Conservation (phyloP, 2,329 filamentous ascomycete species). For the Microdochium nivale region DNA sequence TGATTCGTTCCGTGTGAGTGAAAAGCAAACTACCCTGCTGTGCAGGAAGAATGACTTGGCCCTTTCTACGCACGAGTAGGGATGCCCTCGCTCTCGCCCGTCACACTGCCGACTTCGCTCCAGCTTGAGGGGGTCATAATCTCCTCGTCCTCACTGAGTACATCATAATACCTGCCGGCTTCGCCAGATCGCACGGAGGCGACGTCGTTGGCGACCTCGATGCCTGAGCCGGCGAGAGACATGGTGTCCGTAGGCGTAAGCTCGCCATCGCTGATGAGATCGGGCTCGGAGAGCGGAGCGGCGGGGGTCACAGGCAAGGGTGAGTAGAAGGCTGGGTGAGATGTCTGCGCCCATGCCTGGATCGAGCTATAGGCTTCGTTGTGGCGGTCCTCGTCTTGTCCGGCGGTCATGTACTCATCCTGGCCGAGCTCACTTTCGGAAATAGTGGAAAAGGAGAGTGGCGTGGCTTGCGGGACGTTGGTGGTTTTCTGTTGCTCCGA, state of each 20-base stretch:
- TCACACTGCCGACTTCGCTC: slow-evolving; percentile 56
- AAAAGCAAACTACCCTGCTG: no score
- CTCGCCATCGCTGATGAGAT: slow-evolving; percentile 42
- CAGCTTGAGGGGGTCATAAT: slow-evolving; percentile 53
- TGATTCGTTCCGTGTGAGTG: no score
- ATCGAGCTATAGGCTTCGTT: slow-evolving; percentile 49
- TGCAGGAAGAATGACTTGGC: no score
- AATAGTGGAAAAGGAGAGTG: slow-evolving; percentile 14
- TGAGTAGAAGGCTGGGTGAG: slow-evolving; percentile 48
- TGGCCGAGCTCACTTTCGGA: slow-evolving; percentile 30
- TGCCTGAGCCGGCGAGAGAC: slow-evolving; percentile 43
- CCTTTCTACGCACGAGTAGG: slow-evolving; percentile 24
- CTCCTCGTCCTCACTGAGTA: slow-evolving; percentile 51
- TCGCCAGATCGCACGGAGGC: slow-evolving; percentile 24
- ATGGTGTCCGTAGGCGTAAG: slow-evolving; percentile 51
- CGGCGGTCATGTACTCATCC: slow-evolving; percentile 44
- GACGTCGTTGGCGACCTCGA: slow-evolving; percentile 36
- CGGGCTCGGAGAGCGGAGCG: slow-evolving; percentile 41
- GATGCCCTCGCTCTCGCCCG: slow-evolving; percentile 45
- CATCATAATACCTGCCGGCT: slow-evolving; percentile 35
- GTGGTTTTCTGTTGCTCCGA: neutral
- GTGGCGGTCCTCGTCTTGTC: slow-evolving; percentile 22
- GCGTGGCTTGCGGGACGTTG: slow-evolving; percentile 7
- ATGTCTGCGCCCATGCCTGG: slow-evolving; percentile 54
- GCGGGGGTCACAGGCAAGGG: slow-evolving; percentile 45